Base-by-base conservation (phyloP, 495 filamentous ascomycete species). In the Articulospora tetracladia region DNA sequence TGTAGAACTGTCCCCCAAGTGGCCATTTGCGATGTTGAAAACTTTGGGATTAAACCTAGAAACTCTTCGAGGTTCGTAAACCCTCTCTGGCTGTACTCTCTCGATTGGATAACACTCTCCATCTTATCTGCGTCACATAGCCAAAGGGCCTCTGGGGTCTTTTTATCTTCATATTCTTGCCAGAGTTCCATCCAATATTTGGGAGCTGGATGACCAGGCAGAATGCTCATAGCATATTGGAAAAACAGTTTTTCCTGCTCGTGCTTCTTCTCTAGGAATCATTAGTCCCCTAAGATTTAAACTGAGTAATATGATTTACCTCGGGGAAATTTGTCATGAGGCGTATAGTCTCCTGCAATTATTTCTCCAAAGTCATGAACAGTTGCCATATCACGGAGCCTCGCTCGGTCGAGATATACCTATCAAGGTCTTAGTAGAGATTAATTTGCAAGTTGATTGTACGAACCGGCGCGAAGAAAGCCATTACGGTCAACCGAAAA, bases 151-250 rank as follows among this genome's bases (percentile, higher is more conserved):
- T 53, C 50, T 28, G 50, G 50, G 28, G 50, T 53, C 26, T 53
- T 20, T 53, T 24, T 53, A 10, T 53, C 24, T 28, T 53, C 50
- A 53, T 53, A 53, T 20, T 53, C 50, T 53, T 53, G 50, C 50
- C 50, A 30, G 50, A 53, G 50, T 24, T 53, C 26, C 24, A 26
- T 7, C 50, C 46, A 49, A 49, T 26, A 26, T 28, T 28, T 6
- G 20, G 20, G 20, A 24, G 20, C 20, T 13, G 10, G 20, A 20
- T 53, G 12, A 26, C 24, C 22, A 20, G 50, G 50, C 7, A 53
- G 20, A 53, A 28, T 24, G 50, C 20, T 53, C 20, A 12, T 11
- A 24, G 6, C 11, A 24, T 28, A 53, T 53, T 53, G 20, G 50
- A 53, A 53, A 53, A 53, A 53, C 25, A 53, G 20, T 26, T 53